Conservation (phyloP, 2,329 filamentous ascomycete species). For the Ilyonectria destructans region DNA sequence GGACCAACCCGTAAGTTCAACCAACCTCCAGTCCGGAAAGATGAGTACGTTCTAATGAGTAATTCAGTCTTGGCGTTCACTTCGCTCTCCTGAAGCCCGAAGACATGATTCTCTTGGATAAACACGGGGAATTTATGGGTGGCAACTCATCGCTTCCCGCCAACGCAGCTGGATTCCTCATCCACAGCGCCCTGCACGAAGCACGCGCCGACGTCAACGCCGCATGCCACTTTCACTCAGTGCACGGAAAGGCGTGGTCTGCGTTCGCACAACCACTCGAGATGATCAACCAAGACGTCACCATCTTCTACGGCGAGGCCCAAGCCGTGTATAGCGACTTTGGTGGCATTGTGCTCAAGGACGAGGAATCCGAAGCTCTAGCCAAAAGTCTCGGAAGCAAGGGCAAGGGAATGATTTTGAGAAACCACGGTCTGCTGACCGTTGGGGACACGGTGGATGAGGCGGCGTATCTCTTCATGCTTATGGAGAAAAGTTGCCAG, state of each 20-base stretch:
- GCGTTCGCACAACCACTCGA: constrained; percentile 74
- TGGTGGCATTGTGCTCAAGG: constrained; percentile 65
- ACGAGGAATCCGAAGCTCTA: constrained; percentile 74
- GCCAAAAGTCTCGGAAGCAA: constrained; percentile 70
- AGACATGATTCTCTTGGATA: constrained; percentile 76
- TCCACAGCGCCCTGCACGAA: constrained; percentile 76
- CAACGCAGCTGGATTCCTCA: constrained; percentile 79
- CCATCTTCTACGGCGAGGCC: constrained; percentile 69
- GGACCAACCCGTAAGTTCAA: constrained; percentile 59
- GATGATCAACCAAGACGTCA: constrained; percentile 78
- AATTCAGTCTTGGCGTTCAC: constrained; percentile 5
- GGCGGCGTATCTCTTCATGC: constrained; percentile 25
- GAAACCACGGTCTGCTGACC: constrained; percentile 30
- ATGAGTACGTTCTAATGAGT: not conserved
- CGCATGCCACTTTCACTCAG: constrained; percentile 77
- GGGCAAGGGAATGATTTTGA: constrained; percentile 61
- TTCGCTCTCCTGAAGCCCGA: constrained; percentile 65
- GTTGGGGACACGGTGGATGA: constrained; percentile 28
- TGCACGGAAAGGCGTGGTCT: constrained; percentile 76
- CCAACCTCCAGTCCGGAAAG: not conserved
- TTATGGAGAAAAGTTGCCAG: constrained; percentile 29
- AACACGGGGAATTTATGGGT: constrained; percentile 16
- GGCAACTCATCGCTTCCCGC: constrained; percentile 66
- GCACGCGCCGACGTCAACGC: constrained; percentile 74
- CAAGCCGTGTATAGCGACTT: constrained; percentile 73